These are phyloP conservation scores for Spencermartinsiella europaea DNA, from an alignment of 805 yeast species.

Conservation along the genomic window DNA sequence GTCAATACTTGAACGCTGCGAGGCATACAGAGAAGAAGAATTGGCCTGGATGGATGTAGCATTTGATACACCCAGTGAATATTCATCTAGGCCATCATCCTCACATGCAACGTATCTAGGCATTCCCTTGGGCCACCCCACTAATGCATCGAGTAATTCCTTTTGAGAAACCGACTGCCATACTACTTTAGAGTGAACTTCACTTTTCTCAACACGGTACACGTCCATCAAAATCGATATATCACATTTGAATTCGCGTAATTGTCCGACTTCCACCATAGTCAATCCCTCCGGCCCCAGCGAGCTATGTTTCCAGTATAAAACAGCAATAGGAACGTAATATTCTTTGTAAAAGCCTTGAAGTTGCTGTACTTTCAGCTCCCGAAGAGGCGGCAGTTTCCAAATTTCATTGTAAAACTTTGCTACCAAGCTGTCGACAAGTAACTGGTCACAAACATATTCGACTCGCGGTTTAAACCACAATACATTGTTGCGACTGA, in stretches of 20 bases:
- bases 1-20: too few relatives aligned
- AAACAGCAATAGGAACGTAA: neutral
- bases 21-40: too few relatives aligned
- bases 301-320: slow-evolving; percentile 1
- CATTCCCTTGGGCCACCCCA: neutral
- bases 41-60: too few relatives aligned
- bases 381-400: neutral
- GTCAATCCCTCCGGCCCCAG: neutral
- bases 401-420: neutral
- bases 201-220: neutral
- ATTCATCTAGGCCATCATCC: too few relatives aligned
- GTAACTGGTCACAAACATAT: neutral
- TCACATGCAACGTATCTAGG: neutral
- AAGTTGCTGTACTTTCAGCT: neutral
- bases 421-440: neutral
- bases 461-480: neutral
- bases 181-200: neutral
- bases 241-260: neutral
- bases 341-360: neutral
- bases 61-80: too few relatives aligned
- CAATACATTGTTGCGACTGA: neutral
- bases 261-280: neutral
- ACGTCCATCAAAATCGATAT: neutral
- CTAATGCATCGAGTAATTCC: neutral
- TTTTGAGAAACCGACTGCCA: neutral